These are phyloP conservation scores for Diutina pseudorugosa DNA, from an alignment of 1,139 yeast species.

Conservation along the genomic window DNA sequence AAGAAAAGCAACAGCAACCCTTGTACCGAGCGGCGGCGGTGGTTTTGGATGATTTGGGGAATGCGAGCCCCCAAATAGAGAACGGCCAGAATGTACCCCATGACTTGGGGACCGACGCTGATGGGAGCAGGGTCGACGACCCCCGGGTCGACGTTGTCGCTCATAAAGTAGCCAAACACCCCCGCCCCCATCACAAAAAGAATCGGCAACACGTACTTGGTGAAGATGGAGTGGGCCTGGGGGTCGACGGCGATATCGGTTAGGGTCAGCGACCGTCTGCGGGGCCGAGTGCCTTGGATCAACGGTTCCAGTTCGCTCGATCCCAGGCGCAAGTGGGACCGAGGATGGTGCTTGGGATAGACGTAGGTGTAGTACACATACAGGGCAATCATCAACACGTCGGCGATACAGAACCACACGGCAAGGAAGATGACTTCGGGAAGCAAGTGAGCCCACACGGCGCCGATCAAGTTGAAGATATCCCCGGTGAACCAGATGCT, in stretches of 20 bases:
- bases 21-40: constrained; percentile 54
- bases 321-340: neutral
- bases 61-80: constrained; percentile 67
- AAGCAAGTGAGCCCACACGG: constrained; percentile 58
- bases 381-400: constrained; percentile 46
- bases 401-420: constrained; percentile 65
- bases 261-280: constrained; percentile 30
- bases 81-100: constrained; percentile 62
- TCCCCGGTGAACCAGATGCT: constrained; percentile 69
- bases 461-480: constrained; percentile 51
- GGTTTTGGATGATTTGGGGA: constrained; percentile 69
- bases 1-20: constrained; percentile 69
- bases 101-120: constrained; percentile 49
- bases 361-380: constrained; percentile 43
- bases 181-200: constrained; percentile 62
- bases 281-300: constrained; percentile 2
- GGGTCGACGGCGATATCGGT: constrained; percentile 35
- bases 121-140: constrained; percentile 10
- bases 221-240: constrained; percentile 30
- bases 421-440: constrained; percentile 65
- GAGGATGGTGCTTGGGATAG: constrained; percentile 24
- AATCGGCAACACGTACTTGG: constrained; percentile 46
- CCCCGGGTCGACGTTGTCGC: constrained; percentile 11
- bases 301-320: neutral
- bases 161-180: constrained; percentile 42